Evolutionary conservation across 768 basidiomycete species (phyloP).

Genomic region (Cystobasidium onofrii): DNA sequence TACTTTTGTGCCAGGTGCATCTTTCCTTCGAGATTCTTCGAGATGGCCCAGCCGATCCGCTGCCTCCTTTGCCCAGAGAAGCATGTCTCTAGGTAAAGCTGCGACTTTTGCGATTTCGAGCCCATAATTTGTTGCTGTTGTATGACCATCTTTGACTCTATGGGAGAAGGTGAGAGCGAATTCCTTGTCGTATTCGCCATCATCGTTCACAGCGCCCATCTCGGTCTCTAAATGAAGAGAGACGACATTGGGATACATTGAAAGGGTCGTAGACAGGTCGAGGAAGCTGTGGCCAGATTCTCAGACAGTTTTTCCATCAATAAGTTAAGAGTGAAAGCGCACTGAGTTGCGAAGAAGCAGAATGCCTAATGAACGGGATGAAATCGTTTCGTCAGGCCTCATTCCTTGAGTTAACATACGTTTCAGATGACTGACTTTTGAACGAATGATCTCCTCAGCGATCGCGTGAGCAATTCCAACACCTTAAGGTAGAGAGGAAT

Average conservation of each 20-base stretch:
- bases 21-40: slow-evolving; percentile 46
- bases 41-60: slow-evolving; percentile 56
- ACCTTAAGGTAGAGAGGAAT: background rate
- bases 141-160: slow-evolving; percentile 44
- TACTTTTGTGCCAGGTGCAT: slow-evolving; percentile 16
- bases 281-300: slow-evolving; percentile 58
- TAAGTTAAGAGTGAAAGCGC: background rate
- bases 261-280: slow-evolving; percentile 69
- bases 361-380: slow-evolving; percentile 55
- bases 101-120: slow-evolving; percentile 80
- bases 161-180: slow-evolving; percentile 45
- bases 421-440: slow-evolving; percentile 49
- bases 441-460: slow-evolving; percentile 52
- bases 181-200: slow-evolving; percentile 21
- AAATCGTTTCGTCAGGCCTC: background rate
- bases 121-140: slow-evolving; percentile 51
- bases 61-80: slow-evolving; percentile 58
- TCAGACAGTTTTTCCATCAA: background rate
- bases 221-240: slow-evolving; percentile 46
- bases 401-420: too few species aligned
- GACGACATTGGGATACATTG: slow-evolving; percentile 66
- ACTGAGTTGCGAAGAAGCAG: slow-evolving; percentile 81
- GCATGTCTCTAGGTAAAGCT: slow-evolving; percentile 67
- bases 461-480: slow-evolving; percentile 48
- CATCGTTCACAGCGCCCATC: slow-evolving; percentile 1